Evolutionary conservation across 305 asterid species (phyloP), one percentile per base, ranked within the genome.

Genomic region (Stenogyne calaminthoides): DNA sequence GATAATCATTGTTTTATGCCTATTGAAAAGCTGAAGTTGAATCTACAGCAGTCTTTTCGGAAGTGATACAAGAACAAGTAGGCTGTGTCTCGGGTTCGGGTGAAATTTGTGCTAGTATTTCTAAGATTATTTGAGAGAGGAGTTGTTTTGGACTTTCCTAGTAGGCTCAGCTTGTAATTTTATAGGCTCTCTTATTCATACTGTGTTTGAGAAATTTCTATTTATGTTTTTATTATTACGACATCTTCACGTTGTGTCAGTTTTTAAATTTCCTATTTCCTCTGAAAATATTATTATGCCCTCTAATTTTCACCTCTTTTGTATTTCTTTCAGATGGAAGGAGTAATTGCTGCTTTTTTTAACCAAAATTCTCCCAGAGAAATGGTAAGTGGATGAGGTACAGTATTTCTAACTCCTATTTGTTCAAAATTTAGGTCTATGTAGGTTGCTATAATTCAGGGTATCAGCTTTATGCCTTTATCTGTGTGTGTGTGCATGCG

Each of bases 351-450:
- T 67, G 80, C 81, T 46, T 19, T 11, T 29, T 64, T 37, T 54
- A n/a, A 12, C 75, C 69, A 20, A 54, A 25, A 49, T 64, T 70
- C 63, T 71, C 77, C 64, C 11, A 36, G n/a, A 72, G 65, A 54
- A 44, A 16, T 22, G 77, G 79, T 66, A 60, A 72, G 79, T 67
- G 61, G 65, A 73, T 69, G 83, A 80, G 83, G 87, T 80, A 82
- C 32, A 65, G 51, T 71, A 42, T 51, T 76, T 72, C 54, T 57
- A 36, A 58, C 74, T 57, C 58, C 22, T 19, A 27, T 58, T 22
- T 66, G 68, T 74, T 74, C 73, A 54, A 64, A 32, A 36, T 61
- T 46, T 54, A 46, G 29, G 55, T 69, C 68, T 49, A 7, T 29
- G 7, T 25, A 54, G 32, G 39, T 32, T 54, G n/a, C 29, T 34